A percentile compares a stretch with the other conserved stretches of the same genome.
These are phyloP conservation scores for Centaurea solstitialis DNA, from an alignment of 129 eudicot species.

Conservation along the genomic window DNA sequence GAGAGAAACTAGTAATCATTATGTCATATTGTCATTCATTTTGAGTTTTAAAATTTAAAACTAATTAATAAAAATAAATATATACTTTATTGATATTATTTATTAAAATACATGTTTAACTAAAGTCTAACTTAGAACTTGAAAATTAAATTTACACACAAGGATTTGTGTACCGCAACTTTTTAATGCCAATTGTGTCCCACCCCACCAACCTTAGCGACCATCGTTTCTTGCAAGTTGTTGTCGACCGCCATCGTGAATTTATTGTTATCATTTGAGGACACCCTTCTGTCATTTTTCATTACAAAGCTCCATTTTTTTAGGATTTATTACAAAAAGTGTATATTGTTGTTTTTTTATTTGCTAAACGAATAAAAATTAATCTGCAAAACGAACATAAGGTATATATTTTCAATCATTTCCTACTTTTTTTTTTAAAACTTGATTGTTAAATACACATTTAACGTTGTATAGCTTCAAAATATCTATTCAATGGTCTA, in stretches of 20 bases:
- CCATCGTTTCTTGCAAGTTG: neutral
- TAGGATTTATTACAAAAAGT: neutral
- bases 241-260: neutral
- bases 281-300: neutral
- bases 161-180: neutral
- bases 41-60: no score
- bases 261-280: no score
- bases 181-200: neutral
- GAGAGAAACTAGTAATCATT: no score
- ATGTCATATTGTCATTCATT: neutral
- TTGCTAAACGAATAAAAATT: neutral
- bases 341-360: neutral
- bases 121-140: neutral
- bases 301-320: no score
- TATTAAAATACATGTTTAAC: neutral
- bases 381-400: neutral
- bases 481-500: neutral
- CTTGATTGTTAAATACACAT: neutral
- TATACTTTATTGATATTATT: neutral
- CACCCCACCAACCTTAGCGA: neutral
- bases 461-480: neutral
- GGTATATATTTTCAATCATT: neutral
- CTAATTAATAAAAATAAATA: neutral
- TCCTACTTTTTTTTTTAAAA: neutral
- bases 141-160: neutral